phyloP scores from a whole-genome alignment of 2,329 filamentous ascomycete genomes.

The Tolypocladium guangdongense region DNA sequence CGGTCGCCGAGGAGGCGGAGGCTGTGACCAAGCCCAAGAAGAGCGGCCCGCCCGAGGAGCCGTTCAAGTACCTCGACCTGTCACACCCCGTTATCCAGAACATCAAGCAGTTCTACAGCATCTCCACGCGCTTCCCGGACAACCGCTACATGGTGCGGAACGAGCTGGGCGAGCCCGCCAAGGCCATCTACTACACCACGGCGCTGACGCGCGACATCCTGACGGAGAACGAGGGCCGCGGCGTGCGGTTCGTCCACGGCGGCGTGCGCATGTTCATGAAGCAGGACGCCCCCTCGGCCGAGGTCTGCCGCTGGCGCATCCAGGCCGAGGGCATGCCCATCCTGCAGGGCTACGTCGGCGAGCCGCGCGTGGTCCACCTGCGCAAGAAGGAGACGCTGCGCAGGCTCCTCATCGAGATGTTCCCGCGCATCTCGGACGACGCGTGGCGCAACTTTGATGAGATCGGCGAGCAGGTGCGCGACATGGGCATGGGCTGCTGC shows the following conservation, averaged over 20 bases:
- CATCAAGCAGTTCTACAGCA: slow-evolving; percentile 76
- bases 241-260: slow-evolving; percentile 91
- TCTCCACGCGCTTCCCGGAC: slow-evolving; percentile 74
- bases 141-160: slow-evolving; percentile 97
- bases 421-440: slow-evolving; percentile 71
- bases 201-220: slow-evolving; percentile 77
- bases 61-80: slow-evolving; percentile 78
- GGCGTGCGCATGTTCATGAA: slow-evolving; percentile 99
- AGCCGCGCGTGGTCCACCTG: slow-evolving; percentile 63
- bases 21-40: slow-evolving; percentile 23
- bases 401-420: slow-evolving; percentile 87
- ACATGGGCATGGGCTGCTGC: slow-evolving; percentile 83
- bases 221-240: slow-evolving; percentile 74
- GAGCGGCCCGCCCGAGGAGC: slow-evolving; percentile 64
- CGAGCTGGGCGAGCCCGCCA: slow-evolving; percentile 73
- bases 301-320: slow-evolving; percentile 88
- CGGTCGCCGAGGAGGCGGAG: slow-evolving; percentile 8
- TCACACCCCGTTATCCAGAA: slow-evolving; percentile 65
- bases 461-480: slow-evolving; percentile 71
- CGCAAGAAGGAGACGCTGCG: slow-evolving; percentile 69
- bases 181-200: slow-evolving; percentile 95
- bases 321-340: slow-evolving; percentile 91
- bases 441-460: slow-evolving; percentile 71
- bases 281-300: slow-evolving; percentile 78
- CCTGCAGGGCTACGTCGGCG: slow-evolving; percentile 79